Conservation (phyloP, 192 early-diverging fungal genomes). For the Umbelopsis vinacea region DNA sequence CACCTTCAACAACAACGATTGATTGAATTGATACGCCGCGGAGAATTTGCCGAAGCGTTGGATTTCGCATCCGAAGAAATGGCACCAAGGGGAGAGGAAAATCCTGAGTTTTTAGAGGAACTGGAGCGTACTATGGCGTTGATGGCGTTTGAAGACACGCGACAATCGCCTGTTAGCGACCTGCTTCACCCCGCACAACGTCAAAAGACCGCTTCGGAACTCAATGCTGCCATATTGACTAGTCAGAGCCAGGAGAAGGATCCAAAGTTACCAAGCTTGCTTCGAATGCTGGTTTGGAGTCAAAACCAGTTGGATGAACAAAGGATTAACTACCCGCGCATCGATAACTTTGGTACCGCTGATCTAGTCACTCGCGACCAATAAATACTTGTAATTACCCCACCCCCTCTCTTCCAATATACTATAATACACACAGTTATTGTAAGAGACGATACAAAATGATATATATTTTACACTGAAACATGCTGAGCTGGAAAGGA, state of each 20-base stretch:
- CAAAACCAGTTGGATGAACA: slow-evolving; percentile 90
- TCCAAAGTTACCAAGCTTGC: slow-evolving; percentile 88
- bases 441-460: neutral
- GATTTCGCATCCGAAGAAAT: slow-evolving; percentile 98
- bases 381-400: neutral
- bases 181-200: slow-evolving; percentile 88
- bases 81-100: slow-evolving; percentile 96
- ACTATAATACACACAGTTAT: no score
- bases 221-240: slow-evolving; percentile 91
- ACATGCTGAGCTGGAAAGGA: neutral
- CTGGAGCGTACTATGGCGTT: slow-evolving; percentile 96
- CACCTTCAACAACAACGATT: slow-evolving; percentile 96
- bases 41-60: slow-evolving; percentile 80
- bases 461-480: slow-evolving; percentile 24
- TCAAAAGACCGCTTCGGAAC: slow-evolving; percentile 91
- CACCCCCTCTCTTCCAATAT: neutral
- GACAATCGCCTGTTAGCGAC: slow-evolving; percentile 79
- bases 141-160: slow-evolving; percentile 85
- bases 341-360: slow-evolving; percentile 82
- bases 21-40: slow-evolving; percentile 92
- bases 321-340: slow-evolving; percentile 79
- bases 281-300: slow-evolving; percentile 93
- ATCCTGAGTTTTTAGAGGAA: slow-evolving; percentile 95
- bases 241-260: slow-evolving; percentile 92
- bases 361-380: slow-evolving; percentile 59